phyloP scores from a whole-genome alignment of 805 yeast species.

The Metschnikowia kunwiensis region DNA sequence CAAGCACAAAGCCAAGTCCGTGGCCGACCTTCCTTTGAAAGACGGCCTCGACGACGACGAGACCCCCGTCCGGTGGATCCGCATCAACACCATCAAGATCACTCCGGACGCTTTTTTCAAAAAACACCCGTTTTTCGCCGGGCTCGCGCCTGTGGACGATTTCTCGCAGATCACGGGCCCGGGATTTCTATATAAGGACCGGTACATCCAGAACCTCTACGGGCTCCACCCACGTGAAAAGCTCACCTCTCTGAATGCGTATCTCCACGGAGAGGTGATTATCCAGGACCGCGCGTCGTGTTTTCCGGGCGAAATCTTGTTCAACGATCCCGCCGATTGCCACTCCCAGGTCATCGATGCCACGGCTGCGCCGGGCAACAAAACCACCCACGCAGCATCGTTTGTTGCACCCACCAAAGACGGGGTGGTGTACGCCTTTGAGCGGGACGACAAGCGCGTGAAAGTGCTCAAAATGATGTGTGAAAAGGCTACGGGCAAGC shows the following conservation, averaged over 20 bases:
- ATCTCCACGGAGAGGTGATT: slow-evolving; percentile 72
- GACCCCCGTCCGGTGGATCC: slow-evolving; percentile 78
- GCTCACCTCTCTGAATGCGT: slow-evolving; percentile 64
- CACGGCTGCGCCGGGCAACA: slow-evolving; percentile 98
- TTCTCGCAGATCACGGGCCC: slow-evolving; percentile 41
- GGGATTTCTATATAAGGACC: slow-evolving; percentile 71
- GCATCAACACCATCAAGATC: slow-evolving; percentile 64
- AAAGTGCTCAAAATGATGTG: slow-evolving; percentile 73
- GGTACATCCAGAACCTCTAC: slow-evolving; percentile 67
- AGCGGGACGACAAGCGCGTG: slow-evolving; percentile 74
- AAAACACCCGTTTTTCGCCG: slow-evolving; percentile 36
- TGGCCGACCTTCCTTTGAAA: slow-evolving; percentile 44
- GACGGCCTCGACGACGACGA: slow-evolving; percentile 51
- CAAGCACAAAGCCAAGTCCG: slow-evolving; percentile 58
- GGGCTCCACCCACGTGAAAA: slow-evolving; percentile 79
- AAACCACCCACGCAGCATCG: slow-evolving; percentile 89
- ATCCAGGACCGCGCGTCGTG: slow-evolving; percentile 97
- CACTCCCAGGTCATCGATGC: slow-evolving; percentile 79
- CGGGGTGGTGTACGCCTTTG: slow-evolving; percentile 74
- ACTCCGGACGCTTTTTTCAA: slow-evolving; percentile 36
- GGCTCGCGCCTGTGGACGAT: slow-evolving; percentile 45
- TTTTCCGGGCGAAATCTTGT: slow-evolving; percentile 84
- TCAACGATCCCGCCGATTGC: slow-evolving; percentile 44
- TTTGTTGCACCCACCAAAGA: slow-evolving; percentile 36
- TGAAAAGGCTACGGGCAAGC: slow-evolving; percentile 52